These are phyloP conservation scores for Ganoderma sinense DNA, from an alignment of 1,284 basidiomycete genomes.

Conservation along the genomic window DNA sequence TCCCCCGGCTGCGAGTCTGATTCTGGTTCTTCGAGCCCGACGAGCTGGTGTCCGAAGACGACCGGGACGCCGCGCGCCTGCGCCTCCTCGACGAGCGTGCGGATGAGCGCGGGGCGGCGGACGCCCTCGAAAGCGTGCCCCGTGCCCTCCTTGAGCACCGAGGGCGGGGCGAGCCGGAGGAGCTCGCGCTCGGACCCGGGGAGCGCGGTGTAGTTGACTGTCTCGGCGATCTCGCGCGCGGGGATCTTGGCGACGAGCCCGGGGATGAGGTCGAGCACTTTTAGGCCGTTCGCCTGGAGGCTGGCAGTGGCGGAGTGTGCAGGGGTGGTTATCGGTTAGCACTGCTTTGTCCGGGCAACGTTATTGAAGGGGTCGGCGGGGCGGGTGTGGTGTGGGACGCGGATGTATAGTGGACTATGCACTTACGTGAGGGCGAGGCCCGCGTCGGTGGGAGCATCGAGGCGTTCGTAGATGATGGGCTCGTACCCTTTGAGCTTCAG, in stretches of 20 bases:
- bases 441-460: conserved; percentile 36
- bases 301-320: conserved; percentile 32
- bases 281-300: conserved; percentile 50
- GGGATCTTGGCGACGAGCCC: conserved; percentile 45
- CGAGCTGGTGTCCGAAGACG: conserved; percentile 46
- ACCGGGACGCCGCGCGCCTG: conserved; percentile 46
- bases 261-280: conserved; percentile 48
- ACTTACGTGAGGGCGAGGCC: conserved; percentile 49
- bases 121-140: conserved; percentile 40
- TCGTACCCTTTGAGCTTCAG: conserved; percentile 52
- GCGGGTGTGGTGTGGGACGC: too few species aligned
- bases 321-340: too few species aligned
- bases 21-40: conserved; percentile 45
- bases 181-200: conserved; percentile 44
- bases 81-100: conserved; percentile 43
- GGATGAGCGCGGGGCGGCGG: conserved; percentile 43
- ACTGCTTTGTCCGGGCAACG: too few species aligned
- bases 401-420: too few species aligned
- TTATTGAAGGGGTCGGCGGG: too few species aligned
- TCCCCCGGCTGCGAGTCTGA: conserved; percentile 2
- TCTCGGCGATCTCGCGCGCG: conserved; percentile 37
- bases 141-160: conserved; percentile 28
- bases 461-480: conserved; percentile 51
- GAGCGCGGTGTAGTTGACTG: conserved; percentile 41
- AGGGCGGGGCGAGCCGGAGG: conserved; percentile 34